A percentile compares a stretch with the other conserved stretches of the same genome.
These are phyloP conservation scores for Boletus subcaerulescens DNA, from an alignment of 768 basidiomycete genomes.

Conservation along the genomic window DNA sequence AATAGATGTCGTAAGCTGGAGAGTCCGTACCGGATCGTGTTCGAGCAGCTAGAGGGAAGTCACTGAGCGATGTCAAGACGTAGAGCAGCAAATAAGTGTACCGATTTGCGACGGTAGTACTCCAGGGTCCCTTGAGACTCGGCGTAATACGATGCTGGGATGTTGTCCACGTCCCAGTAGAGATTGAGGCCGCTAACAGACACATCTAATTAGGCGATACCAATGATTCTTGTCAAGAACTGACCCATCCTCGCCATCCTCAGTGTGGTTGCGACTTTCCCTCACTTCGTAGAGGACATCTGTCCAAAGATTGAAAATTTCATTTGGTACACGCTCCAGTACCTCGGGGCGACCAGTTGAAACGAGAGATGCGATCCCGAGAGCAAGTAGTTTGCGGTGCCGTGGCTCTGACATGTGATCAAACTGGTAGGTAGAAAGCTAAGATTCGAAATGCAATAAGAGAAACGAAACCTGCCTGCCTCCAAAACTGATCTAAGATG, in stretches of 20 bases:
- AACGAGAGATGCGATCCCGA: constrained; percentile 76
- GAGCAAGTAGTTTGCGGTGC: constrained; percentile 78
- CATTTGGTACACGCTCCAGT: constrained; percentile 64
- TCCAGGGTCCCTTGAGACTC: constrained; percentile 72
- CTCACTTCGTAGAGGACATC: constrained; percentile 87
- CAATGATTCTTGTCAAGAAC: not conserved
- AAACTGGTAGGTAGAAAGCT: constrained; percentile 49
- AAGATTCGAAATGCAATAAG: not conserved
- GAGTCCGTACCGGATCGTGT: constrained; percentile 67
- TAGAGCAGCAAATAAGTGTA: constrained; percentile 33
- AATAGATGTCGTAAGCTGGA: constrained; percentile 61
- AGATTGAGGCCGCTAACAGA: constrained; percentile 41
- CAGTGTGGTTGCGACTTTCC: constrained; percentile 50
- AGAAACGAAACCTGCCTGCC: constrained; percentile 48
- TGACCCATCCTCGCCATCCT: constrained; percentile 38
- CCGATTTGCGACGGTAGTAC: constrained; percentile 69
- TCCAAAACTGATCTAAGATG: constrained; percentile 80
- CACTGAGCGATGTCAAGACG: constrained; percentile 6
- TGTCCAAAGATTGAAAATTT: constrained; percentile 84
- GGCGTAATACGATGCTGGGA: constrained; percentile 57
- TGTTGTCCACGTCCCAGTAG: constrained; percentile 68
- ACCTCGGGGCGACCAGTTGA: constrained; percentile 74
- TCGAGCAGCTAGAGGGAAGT: constrained; percentile 53
- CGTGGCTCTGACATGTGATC: constrained; percentile 88
- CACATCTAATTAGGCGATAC: not conserved